Base-by-base conservation (phyloP, 2,329 filamentous ascomycete species). In the Xylariaceae sp. region DNA sequence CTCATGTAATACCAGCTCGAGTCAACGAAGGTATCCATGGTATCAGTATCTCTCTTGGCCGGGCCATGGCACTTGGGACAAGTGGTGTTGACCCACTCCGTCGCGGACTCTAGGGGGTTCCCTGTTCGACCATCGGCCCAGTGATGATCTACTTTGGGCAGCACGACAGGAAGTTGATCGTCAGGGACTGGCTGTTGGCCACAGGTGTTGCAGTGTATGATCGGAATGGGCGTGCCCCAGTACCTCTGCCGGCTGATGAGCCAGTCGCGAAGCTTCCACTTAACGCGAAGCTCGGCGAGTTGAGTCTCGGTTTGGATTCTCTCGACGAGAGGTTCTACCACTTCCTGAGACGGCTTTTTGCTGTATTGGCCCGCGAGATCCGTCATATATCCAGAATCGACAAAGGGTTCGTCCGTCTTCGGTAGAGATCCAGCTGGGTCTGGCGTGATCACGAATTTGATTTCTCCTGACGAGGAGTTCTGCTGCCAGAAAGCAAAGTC, bases 11-110 rank as follows among this genome's bases (percentile, higher is more conserved):
- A 96, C 92, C 92, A 96, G 56, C 91, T 95, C 1, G 91, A 96
- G 74, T 96, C 92, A 61, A 96, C 92, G 74, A 96, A 96, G 0
- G 92, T 96, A 73, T 96, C 92, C 92, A 96, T 96, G 2, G 92
- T 96, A 72, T 96, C 92, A 0, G 92, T 96, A 65, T 96, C 92
- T 64, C 92, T 83, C 71, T 85, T 88, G 5, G 90, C 92, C 23
- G 84, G 75, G 1, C 82, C 80, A 13, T 81, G 76, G 68, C 92
- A 96, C 66, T 83, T 83, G 4, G 92, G 92, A 69, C 92, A 96
- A 2, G 79, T 73, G 0, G 86, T 89, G 66, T 92, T 84, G 51
- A 90, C 79, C 86, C 90, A 96, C 6, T 88, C 84, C 10, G 85
- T 75, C 1, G 86, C 85, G 17, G 83, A 80, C 64, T 89, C 88